Percentiles rank a stretch among this genome's conserved stretches.
Conservation (phyloP, 2,329 filamentous ascomycete species). For the Colletotrichum sojae region DNA sequence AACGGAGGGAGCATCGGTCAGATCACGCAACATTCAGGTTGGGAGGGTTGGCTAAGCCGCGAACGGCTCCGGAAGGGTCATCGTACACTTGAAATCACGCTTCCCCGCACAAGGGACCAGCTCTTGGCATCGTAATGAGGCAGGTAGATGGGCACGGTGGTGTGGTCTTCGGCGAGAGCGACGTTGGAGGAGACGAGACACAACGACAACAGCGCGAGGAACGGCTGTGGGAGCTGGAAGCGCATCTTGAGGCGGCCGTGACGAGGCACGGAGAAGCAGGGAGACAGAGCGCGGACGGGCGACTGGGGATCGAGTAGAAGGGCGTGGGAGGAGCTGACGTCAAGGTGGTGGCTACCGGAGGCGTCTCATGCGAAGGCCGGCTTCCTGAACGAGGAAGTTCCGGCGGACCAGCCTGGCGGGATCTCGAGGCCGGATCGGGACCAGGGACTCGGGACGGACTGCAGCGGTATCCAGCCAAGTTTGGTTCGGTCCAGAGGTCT, state of each 20-base stretch:
- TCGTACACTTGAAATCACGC: conserved; percentile 59
- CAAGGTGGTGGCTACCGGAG: conserved; percentile 12
- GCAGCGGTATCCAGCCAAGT: conserved; percentile 10
- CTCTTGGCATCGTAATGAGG: conserved; percentile 58
- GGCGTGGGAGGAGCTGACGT: conserved; percentile 7
- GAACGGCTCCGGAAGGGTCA: neutral
- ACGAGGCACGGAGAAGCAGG: neutral
- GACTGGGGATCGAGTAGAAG: neutral
- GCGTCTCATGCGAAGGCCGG: conserved; percentile 24
- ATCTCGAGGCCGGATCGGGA: conserved; percentile 15
- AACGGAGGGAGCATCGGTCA: conserved; percentile 17
- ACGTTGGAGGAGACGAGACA: conserved; percentile 36
- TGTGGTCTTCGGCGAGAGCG: conserved; percentile 45
- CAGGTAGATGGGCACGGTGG: conserved; percentile 61
- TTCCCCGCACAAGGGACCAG: conserved; percentile 62
- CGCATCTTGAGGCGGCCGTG: conserved; percentile 28
- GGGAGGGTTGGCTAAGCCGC: neutral
- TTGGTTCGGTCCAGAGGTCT: conserved; percentile 15
- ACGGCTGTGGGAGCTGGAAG: conserved; percentile 30
- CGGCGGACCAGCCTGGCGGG: conserved; percentile 25
- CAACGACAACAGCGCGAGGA: conserved; percentile 47
- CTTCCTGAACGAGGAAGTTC: conserved; percentile 18
- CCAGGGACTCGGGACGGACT: neutral
- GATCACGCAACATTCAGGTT: conserved; percentile 4
- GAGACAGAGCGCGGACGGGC: neutral